Evolutionary conservation across 768 basidiomycete genomes (phyloP).

Genomic region (Boletellus ananas): DNA sequence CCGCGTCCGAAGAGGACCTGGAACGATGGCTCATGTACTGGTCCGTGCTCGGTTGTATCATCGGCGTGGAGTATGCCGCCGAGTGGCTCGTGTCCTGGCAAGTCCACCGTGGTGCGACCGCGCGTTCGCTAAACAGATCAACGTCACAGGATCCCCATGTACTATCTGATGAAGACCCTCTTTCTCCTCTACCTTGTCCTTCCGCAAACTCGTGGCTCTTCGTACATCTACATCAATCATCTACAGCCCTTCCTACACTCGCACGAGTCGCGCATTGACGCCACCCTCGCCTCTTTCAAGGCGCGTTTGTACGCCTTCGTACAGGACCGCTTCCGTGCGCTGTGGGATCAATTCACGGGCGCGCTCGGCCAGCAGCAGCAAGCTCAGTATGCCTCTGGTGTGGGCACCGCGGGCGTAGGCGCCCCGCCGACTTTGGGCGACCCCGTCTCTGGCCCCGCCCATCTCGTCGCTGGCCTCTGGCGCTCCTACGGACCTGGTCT

Average conservation of each 20-base stretch:
- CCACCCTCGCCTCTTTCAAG: constrained; percentile 64
- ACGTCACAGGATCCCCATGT: constrained; percentile 77
- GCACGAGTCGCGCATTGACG: constrained; percentile 85
- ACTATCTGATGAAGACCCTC: constrained; percentile 73
- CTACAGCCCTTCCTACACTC: constrained; percentile 79
- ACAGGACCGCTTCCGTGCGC: constrained; percentile 55
- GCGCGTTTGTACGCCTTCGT: constrained; percentile 56
- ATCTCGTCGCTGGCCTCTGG: constrained; percentile 68
- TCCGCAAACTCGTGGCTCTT: constrained; percentile 85
- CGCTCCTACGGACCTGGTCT: constrained; percentile 72
- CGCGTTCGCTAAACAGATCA: constrained; percentile 7
- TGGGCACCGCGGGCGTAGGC: constrained; percentile 21
- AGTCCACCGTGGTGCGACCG: constrained; percentile 25
- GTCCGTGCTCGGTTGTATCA: constrained; percentile 82
- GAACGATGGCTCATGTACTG: constrained; percentile 98
- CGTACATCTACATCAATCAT: constrained; percentile 76
- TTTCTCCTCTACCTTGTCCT: constrained; percentile 89
- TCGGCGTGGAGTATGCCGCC: constrained; percentile 76
- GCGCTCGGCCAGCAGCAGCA: constrained; percentile 44
- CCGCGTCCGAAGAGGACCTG: constrained; percentile 76
- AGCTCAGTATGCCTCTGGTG: constrained; percentile 18
- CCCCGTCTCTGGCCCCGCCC: constrained; percentile 60
- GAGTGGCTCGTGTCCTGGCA: constrained; percentile 90
- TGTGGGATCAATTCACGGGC: constrained; percentile 63
- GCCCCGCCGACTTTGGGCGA: constrained; percentile 47